These are phyloP conservation scores for Chloris gayana DNA, from an alignment of 176 grass and related monocot species.

Conservation along the genomic window DNA sequence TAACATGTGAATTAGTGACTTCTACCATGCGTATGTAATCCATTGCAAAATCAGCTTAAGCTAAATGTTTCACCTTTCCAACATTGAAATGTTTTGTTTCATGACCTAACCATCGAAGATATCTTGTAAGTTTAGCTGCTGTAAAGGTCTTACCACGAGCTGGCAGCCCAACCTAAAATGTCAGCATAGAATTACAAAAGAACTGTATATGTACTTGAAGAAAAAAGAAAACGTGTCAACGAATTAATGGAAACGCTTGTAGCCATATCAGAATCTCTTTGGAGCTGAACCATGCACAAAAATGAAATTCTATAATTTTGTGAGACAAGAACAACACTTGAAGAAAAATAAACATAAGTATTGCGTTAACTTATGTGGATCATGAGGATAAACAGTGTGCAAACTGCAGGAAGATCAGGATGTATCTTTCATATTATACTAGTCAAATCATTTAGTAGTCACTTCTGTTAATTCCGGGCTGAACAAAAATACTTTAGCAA, in stretches of 20 bases:
- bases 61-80: conserved; percentile 71
- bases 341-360: background rate
- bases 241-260: conserved; percentile 24
- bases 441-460: conserved; percentile 16
- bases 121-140: conserved; percentile 97
- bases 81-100: conserved; percentile 99
- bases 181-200: conserved; percentile 32
- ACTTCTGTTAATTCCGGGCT: background rate
- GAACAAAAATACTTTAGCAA: background rate
- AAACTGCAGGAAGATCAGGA: background rate
- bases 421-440: conserved; percentile 4
- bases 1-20: conserved; percentile 40
- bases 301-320: background rate
- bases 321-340: background rate
- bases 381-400: conserved; percentile 28
- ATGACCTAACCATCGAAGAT: conserved; percentile 98
- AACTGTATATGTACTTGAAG: conserved; percentile 21
- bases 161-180: conserved; percentile 87
- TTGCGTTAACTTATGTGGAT: conserved; percentile 17
- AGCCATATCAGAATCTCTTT: conserved; percentile 2
- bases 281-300: background rate
- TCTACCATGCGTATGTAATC: conserved; percentile 29
- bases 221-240: conserved; percentile 24
- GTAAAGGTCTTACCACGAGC: conserved; percentile 99
- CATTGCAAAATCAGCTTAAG: conserved; percentile 26